Conservation (phyloP, 371 early-diverging fungal genomes). For the Entomophthora muscae region DNA sequence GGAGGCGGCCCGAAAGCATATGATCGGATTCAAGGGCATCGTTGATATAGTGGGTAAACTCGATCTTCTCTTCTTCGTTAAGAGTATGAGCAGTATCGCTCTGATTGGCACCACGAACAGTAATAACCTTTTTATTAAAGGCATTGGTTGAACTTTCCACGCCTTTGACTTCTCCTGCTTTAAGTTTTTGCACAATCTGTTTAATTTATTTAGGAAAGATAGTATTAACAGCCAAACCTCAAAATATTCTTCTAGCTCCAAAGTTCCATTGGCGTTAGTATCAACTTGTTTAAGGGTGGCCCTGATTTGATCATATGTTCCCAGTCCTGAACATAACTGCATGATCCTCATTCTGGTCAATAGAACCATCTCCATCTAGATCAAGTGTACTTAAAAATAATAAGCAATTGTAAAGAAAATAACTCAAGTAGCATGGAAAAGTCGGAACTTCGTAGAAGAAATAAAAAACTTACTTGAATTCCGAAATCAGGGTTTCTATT, state of each 20-base stretch:
- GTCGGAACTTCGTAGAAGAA: no score
- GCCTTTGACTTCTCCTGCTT: constrained; percentile 36
- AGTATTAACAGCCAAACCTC: constrained; percentile 27
- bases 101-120: constrained; percentile 61
- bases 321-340: constrained; percentile 44
- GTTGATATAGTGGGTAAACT: constrained; percentile 89
- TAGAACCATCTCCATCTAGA: constrained; percentile 49
- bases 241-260: constrained; percentile 68
- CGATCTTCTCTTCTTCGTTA: constrained; percentile 91
- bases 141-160: constrained; percentile 20
- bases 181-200: constrained; percentile 19
- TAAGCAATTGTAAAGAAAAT: no score
- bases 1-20: constrained; percentile 65
- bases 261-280: constrained; percentile 46
- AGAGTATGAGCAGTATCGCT: constrained; percentile 69
- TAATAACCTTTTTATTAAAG: constrained; percentile 59
- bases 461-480: constrained; percentile 29
- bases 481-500: constrained; percentile 34
- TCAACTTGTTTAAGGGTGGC: constrained; percentile 48
- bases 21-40: constrained; percentile 57
- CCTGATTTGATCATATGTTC: constrained; percentile 63
- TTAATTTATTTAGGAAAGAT: background rate
- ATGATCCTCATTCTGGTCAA: constrained; percentile 55
- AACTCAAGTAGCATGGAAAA: no score
- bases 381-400: constrained; percentile 36